Percentiles rank a stretch among this genome's conserved stretches.
These are phyloP conservation scores for Cyanodermella asteris DNA, from an alignment of 2,329 filamentous ascomycete genomes.

Conservation along the genomic window DNA sequence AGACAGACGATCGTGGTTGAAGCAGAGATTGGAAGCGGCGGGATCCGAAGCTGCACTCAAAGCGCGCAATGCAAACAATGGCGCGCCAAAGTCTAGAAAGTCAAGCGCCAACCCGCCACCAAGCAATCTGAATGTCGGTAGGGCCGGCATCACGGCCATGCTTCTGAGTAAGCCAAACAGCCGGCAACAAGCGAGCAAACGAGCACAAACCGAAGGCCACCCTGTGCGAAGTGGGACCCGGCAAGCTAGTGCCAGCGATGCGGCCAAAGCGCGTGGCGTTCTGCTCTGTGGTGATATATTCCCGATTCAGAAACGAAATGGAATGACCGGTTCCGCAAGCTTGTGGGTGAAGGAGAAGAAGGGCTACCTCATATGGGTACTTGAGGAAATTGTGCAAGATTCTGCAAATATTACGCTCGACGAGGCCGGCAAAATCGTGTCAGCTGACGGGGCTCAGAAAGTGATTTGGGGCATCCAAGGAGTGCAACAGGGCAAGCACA, in stretches of 20 bases:
- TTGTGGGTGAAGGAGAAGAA: slow-evolving; percentile 98
- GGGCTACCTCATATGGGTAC: slow-evolving; percentile 83
- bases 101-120: slow-evolving; percentile 9
- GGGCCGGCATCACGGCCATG: slow-evolving; percentile 72
- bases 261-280: slow-evolving; percentile 65
- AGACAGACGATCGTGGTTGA: slow-evolving; percentile 73
- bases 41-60: slow-evolving; percentile 26
- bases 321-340: slow-evolving; percentile 74
- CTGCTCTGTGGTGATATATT: slow-evolving; percentile 94
- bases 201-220: slow-evolving; percentile 38
- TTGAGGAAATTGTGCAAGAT: slow-evolving; percentile 95
- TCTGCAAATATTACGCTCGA: slow-evolving; percentile 58
- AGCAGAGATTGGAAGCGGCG: slow-evolving; percentile 54
- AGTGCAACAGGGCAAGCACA: too few relatives aligned
- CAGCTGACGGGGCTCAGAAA: slow-evolving; percentile 51
- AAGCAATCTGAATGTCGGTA: slow-evolving; percentile 39
- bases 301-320: slow-evolving; percentile 89
- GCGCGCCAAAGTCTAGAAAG: slow-evolving; percentile 13
- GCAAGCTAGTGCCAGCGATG: slow-evolving; percentile 18
- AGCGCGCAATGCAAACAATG: slow-evolving; percentile 14
- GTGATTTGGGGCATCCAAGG: slow-evolving; percentile 66
- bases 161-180: slow-evolving; percentile 63
- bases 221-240: too few relatives aligned
- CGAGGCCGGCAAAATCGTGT: slow-evolving; percentile 51
- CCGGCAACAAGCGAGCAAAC: slow-evolving; percentile 24